These are phyloP conservation scores for Trapa bicornis DNA, from an alignment of 345 rosid species.

Conservation along the genomic window DNA sequence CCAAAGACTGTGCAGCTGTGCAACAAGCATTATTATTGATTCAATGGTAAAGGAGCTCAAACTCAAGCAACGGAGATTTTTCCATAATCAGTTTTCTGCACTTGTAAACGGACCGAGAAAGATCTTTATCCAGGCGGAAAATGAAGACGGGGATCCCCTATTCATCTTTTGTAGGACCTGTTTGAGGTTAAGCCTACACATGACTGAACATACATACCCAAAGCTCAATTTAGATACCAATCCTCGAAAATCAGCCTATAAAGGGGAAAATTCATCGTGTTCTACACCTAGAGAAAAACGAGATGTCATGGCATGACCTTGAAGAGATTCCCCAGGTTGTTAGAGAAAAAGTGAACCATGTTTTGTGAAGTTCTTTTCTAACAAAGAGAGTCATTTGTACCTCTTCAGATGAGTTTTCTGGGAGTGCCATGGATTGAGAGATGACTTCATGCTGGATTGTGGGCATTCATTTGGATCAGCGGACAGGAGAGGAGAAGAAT, in stretches of 20 bases:
- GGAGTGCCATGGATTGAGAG: not conserved
- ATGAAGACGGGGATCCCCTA: not conserved
- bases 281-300: not conserved
- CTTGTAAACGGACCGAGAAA: not conserved
- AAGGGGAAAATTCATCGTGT: not conserved
- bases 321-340: not conserved
- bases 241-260: not conserved
- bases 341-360: not conserved
- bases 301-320: not conserved
- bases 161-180: not conserved
- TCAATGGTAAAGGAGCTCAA: not conserved
- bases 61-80: not conserved
- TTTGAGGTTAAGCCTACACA: not conserved
- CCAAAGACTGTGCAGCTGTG: too few relatives aligned
- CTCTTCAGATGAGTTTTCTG: not conserved
- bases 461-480: slow-evolving; percentile 19
- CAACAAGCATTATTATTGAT: too few relatives aligned
- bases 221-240: not conserved
- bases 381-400: not conserved
- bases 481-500: slow-evolving; percentile 80
- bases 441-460: not conserved
- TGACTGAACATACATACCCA: not conserved
- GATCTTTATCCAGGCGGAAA: not conserved
- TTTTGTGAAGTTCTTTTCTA: not conserved
- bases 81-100: not conserved